Evolutionary conservation across 305 asterid species (phyloP).

Genomic region (Fraxinus velutina): DNA sequence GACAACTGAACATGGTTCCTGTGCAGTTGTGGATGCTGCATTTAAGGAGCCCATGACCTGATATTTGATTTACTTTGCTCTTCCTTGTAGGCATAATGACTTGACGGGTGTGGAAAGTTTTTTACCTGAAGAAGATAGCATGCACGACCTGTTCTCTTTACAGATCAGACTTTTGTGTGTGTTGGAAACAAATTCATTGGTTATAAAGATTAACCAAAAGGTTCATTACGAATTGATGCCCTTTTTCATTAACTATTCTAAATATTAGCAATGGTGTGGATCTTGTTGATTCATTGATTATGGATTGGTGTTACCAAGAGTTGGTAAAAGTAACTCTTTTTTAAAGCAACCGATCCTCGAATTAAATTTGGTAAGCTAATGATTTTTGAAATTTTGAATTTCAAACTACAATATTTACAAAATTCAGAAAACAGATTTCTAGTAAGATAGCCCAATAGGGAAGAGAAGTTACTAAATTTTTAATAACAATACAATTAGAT

Average conservation of each 20-base stretch:
- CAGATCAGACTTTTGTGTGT: constrained; percentile 48
- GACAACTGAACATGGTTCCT: constrained; percentile 16
- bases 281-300: constrained; percentile 9
- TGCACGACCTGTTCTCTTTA: constrained; percentile 49
- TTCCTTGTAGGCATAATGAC: constrained; percentile 61
- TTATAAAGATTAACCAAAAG: constrained; percentile 63
- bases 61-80: constrained; percentile 14
- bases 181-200: constrained; percentile 40
- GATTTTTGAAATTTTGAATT: constrained; percentile 1
- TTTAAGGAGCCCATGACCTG: constrained; percentile 17
- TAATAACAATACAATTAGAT: background rate
- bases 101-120: constrained; percentile 37
- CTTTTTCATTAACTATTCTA: background rate
- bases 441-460: background rate
- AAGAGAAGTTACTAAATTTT: background rate
- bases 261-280: background rate
- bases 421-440: constrained; percentile 9
- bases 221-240: constrained; percentile 27
- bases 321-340: background rate
- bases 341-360: background rate
- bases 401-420: background rate
- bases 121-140: constrained; percentile 33
- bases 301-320: constrained; percentile 4
- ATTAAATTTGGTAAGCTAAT: background rate
- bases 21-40: background rate